phyloP scores from a whole-genome alignment of 257 asterid genomes.

The Verbena officinalis region DNA sequence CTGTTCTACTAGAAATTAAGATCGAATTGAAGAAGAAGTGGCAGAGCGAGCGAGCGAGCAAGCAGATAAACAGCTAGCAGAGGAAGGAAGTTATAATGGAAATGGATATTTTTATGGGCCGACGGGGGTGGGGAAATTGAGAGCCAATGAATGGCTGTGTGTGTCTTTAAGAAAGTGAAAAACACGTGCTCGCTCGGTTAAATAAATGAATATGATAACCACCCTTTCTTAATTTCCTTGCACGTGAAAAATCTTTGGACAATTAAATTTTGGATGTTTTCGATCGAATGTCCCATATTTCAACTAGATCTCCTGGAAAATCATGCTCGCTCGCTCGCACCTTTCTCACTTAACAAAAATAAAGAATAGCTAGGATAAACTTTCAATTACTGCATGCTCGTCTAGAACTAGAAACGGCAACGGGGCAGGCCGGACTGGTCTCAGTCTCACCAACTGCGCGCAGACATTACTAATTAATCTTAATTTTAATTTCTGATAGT shows the following conservation, averaged over 20 bases:
- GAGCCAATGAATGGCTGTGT: conserved; percentile 41
- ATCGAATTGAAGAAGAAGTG: neutral
- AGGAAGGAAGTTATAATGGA: neutral
- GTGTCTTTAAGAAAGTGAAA: conserved; percentile 33
- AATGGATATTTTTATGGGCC: conserved; percentile 27
- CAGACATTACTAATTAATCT: too few species aligned
- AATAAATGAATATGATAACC: conserved; percentile 8
- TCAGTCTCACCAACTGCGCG: too few species aligned
- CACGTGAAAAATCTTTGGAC: conserved; percentile 34
- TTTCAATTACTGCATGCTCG: too few species aligned
- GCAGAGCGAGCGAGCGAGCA: neutral
- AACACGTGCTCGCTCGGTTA: conserved; percentile 44
- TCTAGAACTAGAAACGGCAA: too few species aligned
- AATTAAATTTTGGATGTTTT: neutral
- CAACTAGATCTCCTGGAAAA: neutral
- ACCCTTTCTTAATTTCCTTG: conserved; percentile 27
- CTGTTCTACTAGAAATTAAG: neutral
- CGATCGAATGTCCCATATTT: neutral
- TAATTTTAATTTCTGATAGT: too few species aligned
- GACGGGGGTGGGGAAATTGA: neutral
- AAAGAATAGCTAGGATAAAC: too few species aligned
- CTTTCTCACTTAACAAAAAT: too few species aligned
- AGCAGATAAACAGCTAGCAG: neutral
- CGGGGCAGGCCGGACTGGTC: too few species aligned
- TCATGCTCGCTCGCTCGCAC: too few species aligned